phyloP scores from a whole-genome alignment of 768 basidiomycete species.

The Boletus sensibilis region DNA sequence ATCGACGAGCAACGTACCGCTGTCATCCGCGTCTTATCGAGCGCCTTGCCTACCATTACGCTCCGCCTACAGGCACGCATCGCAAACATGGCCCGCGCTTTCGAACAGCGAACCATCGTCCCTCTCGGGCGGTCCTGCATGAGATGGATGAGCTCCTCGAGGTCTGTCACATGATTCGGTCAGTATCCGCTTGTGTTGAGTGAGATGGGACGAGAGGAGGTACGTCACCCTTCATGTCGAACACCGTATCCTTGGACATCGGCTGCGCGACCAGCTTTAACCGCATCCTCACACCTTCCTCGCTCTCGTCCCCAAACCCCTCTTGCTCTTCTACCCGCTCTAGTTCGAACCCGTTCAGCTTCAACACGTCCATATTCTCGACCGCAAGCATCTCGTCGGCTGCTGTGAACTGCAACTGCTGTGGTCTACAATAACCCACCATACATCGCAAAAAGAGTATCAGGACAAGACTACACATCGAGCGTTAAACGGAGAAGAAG shows the following conservation, averaged over 20 bases:
- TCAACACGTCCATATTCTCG: conserved; percentile 83
- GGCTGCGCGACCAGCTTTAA: conserved; percentile 80
- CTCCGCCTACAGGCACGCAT: conserved; percentile 94
- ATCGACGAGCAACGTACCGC: conserved; percentile 41
- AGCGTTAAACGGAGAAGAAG: neutral
- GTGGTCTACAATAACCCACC: conserved; percentile 52
- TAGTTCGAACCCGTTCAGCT: conserved; percentile 88
- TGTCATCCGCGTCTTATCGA: conserved; percentile 78
- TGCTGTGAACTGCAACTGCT: conserved; percentile 77
- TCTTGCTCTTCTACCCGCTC: conserved; percentile 46
- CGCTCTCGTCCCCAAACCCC: neutral
- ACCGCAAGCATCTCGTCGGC: conserved; percentile 85
- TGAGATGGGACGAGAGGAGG: neutral
- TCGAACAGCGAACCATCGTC: conserved; percentile 88
- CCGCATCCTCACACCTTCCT: conserved; percentile 24
- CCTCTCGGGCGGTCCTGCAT: conserved; percentile 75
- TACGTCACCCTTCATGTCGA: conserved; percentile 76
- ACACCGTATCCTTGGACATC: conserved; percentile 86
- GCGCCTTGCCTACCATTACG: conserved; percentile 90
- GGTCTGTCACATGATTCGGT: conserved; percentile 48
- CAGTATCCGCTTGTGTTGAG: neutral
- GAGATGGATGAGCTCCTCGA: conserved; percentile 89
- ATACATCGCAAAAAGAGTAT: neutral
- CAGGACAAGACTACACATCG: neutral
- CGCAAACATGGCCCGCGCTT: conserved; percentile 94